Percentiles rank a stretch among this genome's conserved stretches.
phyloP scores from a whole-genome alignment of 2,329 filamentous ascomycete genomes.

The Pezicula radicicola region DNA sequence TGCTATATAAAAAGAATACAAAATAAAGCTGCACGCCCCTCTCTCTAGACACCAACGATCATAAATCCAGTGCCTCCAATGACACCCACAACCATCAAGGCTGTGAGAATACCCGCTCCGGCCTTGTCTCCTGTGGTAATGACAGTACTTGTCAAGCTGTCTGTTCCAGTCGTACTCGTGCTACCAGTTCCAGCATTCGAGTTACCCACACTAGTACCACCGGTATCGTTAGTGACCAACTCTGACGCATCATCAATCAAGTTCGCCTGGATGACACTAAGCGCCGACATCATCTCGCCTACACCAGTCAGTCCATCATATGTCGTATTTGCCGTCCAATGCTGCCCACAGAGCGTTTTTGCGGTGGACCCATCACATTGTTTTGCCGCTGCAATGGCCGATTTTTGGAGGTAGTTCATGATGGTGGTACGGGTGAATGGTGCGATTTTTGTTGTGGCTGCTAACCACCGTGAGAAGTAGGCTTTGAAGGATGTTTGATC shows the following conservation, averaged over 20 bases:
- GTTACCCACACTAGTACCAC: constrained; percentile 50
- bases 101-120: constrained; percentile 37
- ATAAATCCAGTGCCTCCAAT: constrained; percentile 6
- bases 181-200: constrained; percentile 15
- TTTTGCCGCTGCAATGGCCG: constrained; percentile 55
- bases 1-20: no score
- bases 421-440: constrained; percentile 55
- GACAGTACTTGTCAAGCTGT: constrained; percentile 17
- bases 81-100: constrained; percentile 15
- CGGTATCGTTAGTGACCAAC: constrained; percentile 43
- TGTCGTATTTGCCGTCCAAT: constrained; percentile 41
- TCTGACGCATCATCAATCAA: constrained; percentile 27
- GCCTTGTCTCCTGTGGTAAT: constrained; percentile 32
- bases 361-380: constrained; percentile 58
- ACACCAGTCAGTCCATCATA: constrained; percentile 48
- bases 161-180: constrained; percentile 16
- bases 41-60: background rate
- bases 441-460: constrained; percentile 57
- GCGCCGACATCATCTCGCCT: constrained; percentile 52
- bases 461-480: constrained; percentile 64
- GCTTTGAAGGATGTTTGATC: constrained; percentile 76
- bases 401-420: constrained; percentile 53
- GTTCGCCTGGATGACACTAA: constrained; percentile 46
- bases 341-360: constrained; percentile 63
- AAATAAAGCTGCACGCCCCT: no score